These are phyloP conservation scores for Acrocalymma vagum DNA, from an alignment of 2,329 filamentous ascomycete species.

Conservation along the genomic window DNA sequence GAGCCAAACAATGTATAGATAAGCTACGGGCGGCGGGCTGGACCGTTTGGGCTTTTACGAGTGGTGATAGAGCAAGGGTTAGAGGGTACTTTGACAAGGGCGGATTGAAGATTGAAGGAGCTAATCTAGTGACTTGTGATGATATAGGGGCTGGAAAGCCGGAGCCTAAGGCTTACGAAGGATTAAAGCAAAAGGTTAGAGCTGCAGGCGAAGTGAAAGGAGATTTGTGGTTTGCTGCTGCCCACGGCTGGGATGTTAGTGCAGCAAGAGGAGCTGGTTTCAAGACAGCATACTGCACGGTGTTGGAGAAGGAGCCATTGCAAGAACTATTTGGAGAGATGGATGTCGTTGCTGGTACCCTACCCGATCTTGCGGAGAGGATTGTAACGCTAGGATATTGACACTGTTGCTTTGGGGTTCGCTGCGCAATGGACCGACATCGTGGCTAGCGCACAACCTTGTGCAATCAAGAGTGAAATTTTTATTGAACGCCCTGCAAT, in stretches of 20 bases:
- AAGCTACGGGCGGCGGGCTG: slow-evolving; percentile 57
- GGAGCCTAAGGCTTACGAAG: slow-evolving; percentile 56
- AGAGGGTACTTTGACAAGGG: slow-evolving; percentile 61
- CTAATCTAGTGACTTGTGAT: slow-evolving; percentile 64
- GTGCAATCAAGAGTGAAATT: too few species aligned
- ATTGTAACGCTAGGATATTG: too few species aligned
- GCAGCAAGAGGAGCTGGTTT: slow-evolving; percentile 61
- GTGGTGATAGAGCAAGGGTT: slow-evolving; percentile 60
- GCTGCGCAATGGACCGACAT: too few species aligned
- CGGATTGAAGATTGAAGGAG: slow-evolving; percentile 59
- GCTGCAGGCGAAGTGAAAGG: slow-evolving; percentile 38
- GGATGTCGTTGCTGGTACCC: slow-evolving; percentile 59
- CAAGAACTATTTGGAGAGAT: slow-evolving; percentile 61
- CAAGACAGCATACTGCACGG: slow-evolving; percentile 62
- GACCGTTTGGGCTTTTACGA: slow-evolving; percentile 63
- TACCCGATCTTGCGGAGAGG: slow-evolving; percentile 59
- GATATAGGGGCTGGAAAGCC: slow-evolving; percentile 60
- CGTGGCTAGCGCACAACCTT: too few species aligned
- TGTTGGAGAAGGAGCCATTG: slow-evolving; percentile 62
- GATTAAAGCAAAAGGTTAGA: slow-evolving; percentile 55
- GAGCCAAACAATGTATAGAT: slow-evolving; percentile 52
- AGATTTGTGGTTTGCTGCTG: slow-evolving; percentile 65
- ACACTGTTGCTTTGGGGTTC: too few species aligned
- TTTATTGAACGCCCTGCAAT: too few species aligned
- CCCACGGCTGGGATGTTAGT: slow-evolving; percentile 68